Conservation (phyloP, 2,329 filamentous ascomycete genomes). For the Zasmidium cellare region DNA sequence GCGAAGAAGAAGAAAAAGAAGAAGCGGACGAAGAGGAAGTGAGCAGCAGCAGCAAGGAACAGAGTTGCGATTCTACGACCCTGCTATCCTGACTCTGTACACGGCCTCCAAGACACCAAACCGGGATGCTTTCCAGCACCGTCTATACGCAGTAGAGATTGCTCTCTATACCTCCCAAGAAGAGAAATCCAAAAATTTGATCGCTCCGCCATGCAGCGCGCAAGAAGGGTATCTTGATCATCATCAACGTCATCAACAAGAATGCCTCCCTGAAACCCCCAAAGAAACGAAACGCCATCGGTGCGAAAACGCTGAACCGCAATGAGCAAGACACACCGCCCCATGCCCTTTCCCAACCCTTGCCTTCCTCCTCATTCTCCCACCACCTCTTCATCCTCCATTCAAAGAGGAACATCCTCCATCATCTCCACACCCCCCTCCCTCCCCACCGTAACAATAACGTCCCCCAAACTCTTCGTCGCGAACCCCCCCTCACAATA, state of each 20-base stretch:
- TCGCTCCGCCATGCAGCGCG: neutral
- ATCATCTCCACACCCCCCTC: slow-evolving; percentile 68
- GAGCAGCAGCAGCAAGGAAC: neutral
- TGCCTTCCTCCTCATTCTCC: neutral
- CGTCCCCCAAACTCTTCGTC: slow-evolving; percentile 71
- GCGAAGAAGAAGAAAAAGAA: slow-evolving; percentile 36
- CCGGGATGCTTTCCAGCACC: neutral
- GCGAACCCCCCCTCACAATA: slow-evolving; percentile 74
- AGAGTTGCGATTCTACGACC: neutral
- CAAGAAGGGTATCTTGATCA: slow-evolving; percentile 5
- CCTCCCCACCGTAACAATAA: slow-evolving; percentile 68
- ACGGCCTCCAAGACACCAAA: neutral
- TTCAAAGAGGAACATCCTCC: slow-evolving; percentile 60
- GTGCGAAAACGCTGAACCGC: neutral
- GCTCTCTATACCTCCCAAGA: neutral
- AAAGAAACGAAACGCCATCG: neutral
- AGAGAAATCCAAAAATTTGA: neutral
- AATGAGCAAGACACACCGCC: neutral
- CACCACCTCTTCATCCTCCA: neutral
- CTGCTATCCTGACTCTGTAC: neutral
- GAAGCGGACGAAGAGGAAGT: slow-evolving; percentile 35
- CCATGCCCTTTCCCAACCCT: neutral
- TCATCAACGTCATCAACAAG: neutral
- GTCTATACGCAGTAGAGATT: too few species aligned
- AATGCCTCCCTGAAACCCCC: neutral